A percentile compares a stretch with the other conserved stretches of the same genome.
Evolutionary conservation across 192 early-diverging fungal species (phyloP).

Genomic region (Anaeromyces robustus): DNA sequence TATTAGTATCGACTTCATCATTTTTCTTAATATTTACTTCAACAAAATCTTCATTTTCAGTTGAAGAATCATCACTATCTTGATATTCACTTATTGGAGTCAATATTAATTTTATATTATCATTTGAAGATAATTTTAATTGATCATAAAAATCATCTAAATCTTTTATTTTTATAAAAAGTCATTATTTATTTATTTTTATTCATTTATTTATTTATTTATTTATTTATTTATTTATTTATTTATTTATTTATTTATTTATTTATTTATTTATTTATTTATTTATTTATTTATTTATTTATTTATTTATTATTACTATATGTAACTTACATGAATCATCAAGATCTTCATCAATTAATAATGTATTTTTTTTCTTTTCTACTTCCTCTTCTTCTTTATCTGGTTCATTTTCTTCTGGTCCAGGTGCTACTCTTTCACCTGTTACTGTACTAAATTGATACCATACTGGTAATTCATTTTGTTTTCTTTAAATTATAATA

Average conservation of each 20-base stretch:
- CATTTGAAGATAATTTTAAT: not conserved
- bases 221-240: too few species aligned
- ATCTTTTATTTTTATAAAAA: not conserved
- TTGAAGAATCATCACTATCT: not conserved
- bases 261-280: too few species aligned
- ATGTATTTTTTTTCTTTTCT: not conserved
- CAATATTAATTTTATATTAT: not conserved
- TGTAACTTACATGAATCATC: not conserved
- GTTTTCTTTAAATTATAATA: not conserved
- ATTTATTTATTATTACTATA: too few species aligned
- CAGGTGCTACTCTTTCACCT: not conserved
- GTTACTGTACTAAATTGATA: constrained; percentile 4
- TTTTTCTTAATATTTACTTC: not conserved
- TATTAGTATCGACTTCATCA: not conserved
- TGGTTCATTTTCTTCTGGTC: not conserved
- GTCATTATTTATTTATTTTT: too few species aligned
- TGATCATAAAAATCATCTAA: not conserved
- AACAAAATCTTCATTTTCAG: not conserved
- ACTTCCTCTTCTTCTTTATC: not conserved
- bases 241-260: too few species aligned
- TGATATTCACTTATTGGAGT: not conserved
- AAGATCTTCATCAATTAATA: not conserved
- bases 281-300: too few species aligned
- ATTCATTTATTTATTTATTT: too few species aligned
- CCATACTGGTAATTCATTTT: constrained; percentile 1